Percentiles rank a stretch among this genome's conserved stretches.
Evolutionary conservation across 345 rosid genomes (phyloP).

Genomic region (Turnera subulata): DNA sequence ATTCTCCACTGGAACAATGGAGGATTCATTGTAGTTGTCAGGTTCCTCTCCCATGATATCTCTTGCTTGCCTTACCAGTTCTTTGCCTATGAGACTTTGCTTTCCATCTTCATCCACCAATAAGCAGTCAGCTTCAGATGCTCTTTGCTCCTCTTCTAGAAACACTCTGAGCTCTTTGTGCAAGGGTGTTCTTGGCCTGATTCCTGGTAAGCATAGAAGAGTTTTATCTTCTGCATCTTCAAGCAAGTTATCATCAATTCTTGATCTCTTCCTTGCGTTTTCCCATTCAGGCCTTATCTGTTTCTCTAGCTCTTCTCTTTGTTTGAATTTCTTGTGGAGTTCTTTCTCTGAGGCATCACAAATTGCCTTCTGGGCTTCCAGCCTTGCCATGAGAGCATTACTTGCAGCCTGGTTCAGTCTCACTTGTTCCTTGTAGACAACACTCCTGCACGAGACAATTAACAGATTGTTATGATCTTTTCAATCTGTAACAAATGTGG

Average conservation of each 20-base stretch:
- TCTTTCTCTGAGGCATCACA: slow-evolving; percentile 87
- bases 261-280: slow-evolving; percentile 76
- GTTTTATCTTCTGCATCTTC: slow-evolving; percentile 47
- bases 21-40: slow-evolving; percentile 32
- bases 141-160: slow-evolving; percentile 71
- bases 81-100: slow-evolving; percentile 36
- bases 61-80: slow-evolving; percentile 21
- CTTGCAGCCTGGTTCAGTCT: slow-evolving; percentile 88
- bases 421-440: slow-evolving; percentile 82
- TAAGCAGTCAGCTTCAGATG: slow-evolving; percentile 39
- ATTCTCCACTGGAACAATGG: slow-evolving; percentile 32
- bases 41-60: slow-evolving; percentile 15
- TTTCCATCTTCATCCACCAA: slow-evolving; percentile 30
- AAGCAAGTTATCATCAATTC: slow-evolving; percentile 47
- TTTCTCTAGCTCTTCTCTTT: slow-evolving; percentile 69
- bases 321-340: slow-evolving; percentile 77
- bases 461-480: neutral
- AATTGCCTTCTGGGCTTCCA: slow-evolving; percentile 89
- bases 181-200: slow-evolving; percentile 38
- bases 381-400: slow-evolving; percentile 78
- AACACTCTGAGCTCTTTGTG: slow-evolving; percentile 68
- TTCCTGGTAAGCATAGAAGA: slow-evolving; percentile 59
- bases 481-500: neutral
- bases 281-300: slow-evolving; percentile 76
- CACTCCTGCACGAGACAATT: slow-evolving; percentile 59